Evolutionary conservation across 306 rosid genomes (phyloP).

Genomic region (Argentina anserina): DNA sequence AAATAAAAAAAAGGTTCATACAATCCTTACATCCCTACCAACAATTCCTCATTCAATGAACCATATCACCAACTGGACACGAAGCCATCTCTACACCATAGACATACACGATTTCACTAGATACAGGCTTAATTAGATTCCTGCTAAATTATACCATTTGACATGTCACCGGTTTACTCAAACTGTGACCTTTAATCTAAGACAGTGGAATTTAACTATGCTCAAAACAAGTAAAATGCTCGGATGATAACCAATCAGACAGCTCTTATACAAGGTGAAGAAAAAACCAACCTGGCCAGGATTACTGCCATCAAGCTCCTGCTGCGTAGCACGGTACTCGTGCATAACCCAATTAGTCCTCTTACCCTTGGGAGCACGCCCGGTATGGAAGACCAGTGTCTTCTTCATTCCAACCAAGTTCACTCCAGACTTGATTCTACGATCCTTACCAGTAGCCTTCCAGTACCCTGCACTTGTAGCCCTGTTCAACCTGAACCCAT

Average conservation of each 20-base stretch:
- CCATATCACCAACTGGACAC: not conserved
- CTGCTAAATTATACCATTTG: not conserved
- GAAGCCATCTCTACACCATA: not conserved
- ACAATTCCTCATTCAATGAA: not conserved
- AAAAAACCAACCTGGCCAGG: constrained; percentile 82
- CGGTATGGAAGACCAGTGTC: constrained; percentile 83
- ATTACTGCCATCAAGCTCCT: constrained; percentile 91
- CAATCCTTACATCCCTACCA: not conserved
- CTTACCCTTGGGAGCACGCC: constrained; percentile 92
- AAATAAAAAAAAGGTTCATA: not conserved
- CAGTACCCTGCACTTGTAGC: constrained; percentile 82
- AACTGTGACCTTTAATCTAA: not conserved
- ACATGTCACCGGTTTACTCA: not conserved
- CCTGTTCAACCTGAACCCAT: constrained; percentile 81
- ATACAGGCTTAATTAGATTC: not conserved
- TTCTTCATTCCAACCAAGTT: constrained; percentile 92
- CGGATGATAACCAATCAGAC: not conserved
- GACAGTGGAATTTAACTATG: not conserved
- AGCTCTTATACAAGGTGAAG: not conserved
- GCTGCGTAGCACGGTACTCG: constrained; percentile 77
- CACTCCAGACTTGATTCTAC: constrained; percentile 63
- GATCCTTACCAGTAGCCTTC: constrained; percentile 99
- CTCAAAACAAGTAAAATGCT: not conserved
- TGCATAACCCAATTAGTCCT: constrained; percentile 96
- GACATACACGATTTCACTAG: not conserved